Evolutionary conservation across 2,329 filamentous ascomycete species (phyloP).

Genomic region (Claviceps humidiphila): DNA sequence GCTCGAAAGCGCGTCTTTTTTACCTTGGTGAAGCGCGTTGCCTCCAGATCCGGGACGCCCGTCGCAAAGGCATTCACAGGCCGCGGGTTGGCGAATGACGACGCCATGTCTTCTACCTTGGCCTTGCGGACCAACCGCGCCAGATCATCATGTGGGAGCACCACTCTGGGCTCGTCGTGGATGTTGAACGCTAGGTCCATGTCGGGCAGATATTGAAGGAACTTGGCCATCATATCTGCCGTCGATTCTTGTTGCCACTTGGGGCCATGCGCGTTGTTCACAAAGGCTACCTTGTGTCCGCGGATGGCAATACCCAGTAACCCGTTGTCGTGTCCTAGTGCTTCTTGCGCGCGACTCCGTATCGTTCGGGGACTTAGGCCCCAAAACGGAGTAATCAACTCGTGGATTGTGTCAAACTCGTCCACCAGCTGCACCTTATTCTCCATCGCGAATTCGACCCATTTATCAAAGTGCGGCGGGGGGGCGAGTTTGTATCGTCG

Average conservation of each 20-base stretch:
- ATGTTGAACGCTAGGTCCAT: constrained; percentile 96
- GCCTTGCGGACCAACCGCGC: constrained; percentile 55
- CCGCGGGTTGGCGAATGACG: constrained; percentile 54
- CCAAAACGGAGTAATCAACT: constrained; percentile 83
- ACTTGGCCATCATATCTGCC: constrained; percentile 66
- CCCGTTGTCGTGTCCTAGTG: constrained; percentile 70
- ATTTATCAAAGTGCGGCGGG: constrained; percentile 85
- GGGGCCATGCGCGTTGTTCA: constrained; percentile 55
- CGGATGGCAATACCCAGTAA: constrained; percentile 69
- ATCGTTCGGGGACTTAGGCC: constrained; percentile 69
- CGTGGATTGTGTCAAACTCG: constrained; percentile 80
- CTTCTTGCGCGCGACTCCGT: constrained; percentile 62
- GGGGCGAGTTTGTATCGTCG: constrained; percentile 70
- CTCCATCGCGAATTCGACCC: constrained; percentile 73
- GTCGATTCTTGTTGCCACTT: constrained; percentile 82
- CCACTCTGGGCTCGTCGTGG: constrained; percentile 84
- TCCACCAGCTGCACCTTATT: constrained; percentile 71
- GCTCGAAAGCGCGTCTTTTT: constrained; percentile 76
- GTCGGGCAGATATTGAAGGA: constrained; percentile 70
- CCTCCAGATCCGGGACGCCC: constrained; percentile 23
- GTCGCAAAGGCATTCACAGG: constrained; percentile 23
- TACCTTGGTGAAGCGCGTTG: constrained; percentile 61
- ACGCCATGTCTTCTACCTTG: constrained; percentile 50
- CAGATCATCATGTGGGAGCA: constrained; percentile 74
- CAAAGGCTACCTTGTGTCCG: constrained; percentile 53